Evolutionary conservation across 1,139 yeast species (phyloP).

Genomic region (Sugiyamaella japonica): DNA sequence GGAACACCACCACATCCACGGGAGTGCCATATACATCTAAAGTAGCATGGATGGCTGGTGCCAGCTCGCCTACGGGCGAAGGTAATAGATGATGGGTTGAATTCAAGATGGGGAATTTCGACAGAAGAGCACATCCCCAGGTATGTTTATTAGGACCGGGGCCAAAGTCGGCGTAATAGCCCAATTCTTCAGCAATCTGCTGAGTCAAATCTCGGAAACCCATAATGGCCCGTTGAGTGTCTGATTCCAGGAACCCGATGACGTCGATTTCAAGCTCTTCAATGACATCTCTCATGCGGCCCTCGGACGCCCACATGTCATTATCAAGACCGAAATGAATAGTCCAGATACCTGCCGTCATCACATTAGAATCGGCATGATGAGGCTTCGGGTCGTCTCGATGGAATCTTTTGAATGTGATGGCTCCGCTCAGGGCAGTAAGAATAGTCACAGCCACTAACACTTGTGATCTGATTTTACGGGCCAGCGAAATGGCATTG

Average conservation of each 20-base stretch:
- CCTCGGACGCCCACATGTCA: constrained; percentile 97
- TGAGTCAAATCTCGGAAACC: constrained; percentile 95
- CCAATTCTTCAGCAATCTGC: constrained; percentile 85
- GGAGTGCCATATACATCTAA: constrained; percentile 80
- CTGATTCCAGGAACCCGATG: constrained; percentile 86
- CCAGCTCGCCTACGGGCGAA: constrained; percentile 95
- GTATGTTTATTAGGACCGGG: constrained; percentile 98
- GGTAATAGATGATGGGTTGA: constrained; percentile 92
- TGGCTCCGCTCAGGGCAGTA: constrained; percentile 41
- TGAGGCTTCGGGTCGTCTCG: constrained; percentile 63
- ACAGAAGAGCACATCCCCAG: constrained; percentile 93
- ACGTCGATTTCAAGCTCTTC: constrained; percentile 86
- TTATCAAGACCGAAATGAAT: constrained; percentile 95
- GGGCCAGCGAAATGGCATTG: constrained; percentile 27
- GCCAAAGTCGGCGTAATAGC: constrained; percentile 94
- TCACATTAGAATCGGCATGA: constrained; percentile 69
- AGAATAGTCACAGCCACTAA: constrained; percentile 33
- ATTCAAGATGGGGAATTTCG: constrained; percentile 88
- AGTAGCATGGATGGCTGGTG: constrained; percentile 97
- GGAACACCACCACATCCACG: constrained; percentile 94
- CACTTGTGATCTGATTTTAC: constrained; percentile 35
- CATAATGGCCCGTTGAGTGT: constrained; percentile 89
- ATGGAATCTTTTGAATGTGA: constrained; percentile 62
- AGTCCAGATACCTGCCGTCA: constrained; percentile 98
- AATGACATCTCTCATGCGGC: constrained; percentile 80